Percentiles rank a stretch among this genome's conserved stretches.
phyloP scores from a whole-genome alignment of 179 eudicot species.

The Patellifolia procumbens region DNA sequence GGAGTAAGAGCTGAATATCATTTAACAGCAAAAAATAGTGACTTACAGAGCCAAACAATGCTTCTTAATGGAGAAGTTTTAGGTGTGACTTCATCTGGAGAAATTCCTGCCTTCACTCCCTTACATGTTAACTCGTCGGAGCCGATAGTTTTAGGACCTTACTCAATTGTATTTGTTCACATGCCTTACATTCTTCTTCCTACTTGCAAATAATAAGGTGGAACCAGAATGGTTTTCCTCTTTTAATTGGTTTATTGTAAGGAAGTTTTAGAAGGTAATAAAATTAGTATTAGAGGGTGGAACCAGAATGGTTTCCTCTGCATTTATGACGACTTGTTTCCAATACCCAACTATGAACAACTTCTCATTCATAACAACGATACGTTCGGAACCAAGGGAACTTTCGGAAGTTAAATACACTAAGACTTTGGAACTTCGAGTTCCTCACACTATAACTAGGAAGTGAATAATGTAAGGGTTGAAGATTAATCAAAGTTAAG shows the following conservation, averaged over 20 bases:
- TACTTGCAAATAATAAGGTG: conserved; percentile 60
- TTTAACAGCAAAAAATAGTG: conserved; percentile 71
- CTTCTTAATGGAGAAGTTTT: conserved; percentile 69
- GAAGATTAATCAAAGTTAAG: too few relatives aligned
- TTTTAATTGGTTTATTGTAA: conserved; percentile 1
- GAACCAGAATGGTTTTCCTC: conserved; percentile 31
- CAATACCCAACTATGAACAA: too few relatives aligned
- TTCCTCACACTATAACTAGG: too few relatives aligned
- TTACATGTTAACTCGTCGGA: conserved; percentile 52
- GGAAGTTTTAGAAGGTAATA: neutral
- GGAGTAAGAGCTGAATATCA: conserved; percentile 78
- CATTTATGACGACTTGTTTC: too few relatives aligned
- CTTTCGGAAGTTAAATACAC: too few relatives aligned
- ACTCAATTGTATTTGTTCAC: conserved; percentile 76
- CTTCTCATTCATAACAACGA: too few relatives aligned
- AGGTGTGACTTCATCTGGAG: conserved; percentile 45
- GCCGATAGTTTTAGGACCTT: conserved; percentile 60
- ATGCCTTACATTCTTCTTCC: conserved; percentile 57
- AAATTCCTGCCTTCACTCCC: conserved; percentile 63
- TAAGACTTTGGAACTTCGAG: too few relatives aligned
- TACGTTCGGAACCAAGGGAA: too few relatives aligned
- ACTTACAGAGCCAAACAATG: conserved; percentile 74
- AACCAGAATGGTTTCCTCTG: neutral
- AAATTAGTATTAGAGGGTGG: neutral
- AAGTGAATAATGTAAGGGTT: too few relatives aligned